Conservation (phyloP, 192 early-diverging fungal species). For the Coemansia sp. region DNA sequence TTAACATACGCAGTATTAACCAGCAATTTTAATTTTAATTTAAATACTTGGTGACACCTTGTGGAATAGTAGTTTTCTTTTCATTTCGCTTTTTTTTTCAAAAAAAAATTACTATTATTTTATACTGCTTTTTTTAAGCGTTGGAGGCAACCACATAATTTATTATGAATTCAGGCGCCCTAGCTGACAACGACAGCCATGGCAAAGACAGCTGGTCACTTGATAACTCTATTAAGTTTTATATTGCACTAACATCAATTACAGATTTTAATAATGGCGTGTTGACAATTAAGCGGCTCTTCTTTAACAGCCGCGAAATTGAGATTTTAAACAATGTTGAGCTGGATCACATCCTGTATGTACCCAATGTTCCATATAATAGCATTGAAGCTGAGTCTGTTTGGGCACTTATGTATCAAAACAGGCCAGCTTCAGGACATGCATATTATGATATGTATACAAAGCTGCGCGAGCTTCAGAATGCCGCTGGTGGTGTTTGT, state of each 20-base stretch:
- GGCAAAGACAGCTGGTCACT: conserved; percentile 1
- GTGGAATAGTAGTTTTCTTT: neutral
- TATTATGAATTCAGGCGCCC: neutral
- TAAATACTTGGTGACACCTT: no score
- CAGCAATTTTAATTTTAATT: no score
- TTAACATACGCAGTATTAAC: no score
- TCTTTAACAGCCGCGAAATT: neutral
- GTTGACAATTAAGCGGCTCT: neutral
- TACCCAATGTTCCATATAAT: conserved; percentile 4
- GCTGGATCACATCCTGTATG: neutral
- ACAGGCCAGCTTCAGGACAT: neutral
- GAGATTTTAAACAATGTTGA: conserved; percentile 5
- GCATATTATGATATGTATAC: conserved; percentile 5
- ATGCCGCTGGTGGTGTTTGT: neutral
- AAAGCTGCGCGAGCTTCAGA: conserved; percentile 1
- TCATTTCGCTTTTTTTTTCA: neutral
- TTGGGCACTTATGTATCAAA: conserved; percentile 1
- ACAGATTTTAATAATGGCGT: neutral
- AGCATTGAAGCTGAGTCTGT: conserved; percentile 8
- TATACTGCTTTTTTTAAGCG: neutral
- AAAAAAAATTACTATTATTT: neutral
- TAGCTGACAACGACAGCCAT: neutral
- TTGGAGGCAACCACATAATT: neutral
- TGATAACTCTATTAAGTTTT: neutral
- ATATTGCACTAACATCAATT: neutral